Base-by-base conservation (phyloP, 306 rosid species). In the Dicorynia guianensis region DNA sequence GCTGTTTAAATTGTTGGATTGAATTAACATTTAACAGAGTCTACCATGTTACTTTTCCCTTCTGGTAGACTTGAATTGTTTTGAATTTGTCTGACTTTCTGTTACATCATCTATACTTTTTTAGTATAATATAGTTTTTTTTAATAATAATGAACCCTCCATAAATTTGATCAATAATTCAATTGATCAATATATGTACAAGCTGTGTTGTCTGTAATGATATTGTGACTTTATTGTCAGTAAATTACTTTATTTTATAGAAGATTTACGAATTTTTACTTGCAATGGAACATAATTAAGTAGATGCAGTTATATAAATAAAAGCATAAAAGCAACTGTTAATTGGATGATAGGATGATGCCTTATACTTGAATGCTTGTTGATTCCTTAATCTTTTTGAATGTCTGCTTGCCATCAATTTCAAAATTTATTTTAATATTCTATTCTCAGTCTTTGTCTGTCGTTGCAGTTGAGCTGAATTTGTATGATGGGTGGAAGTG, bases 401-500 rank as follows among this genome's bases (percentile, higher is more conserved):
- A 7, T 44, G 59, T 44, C 8, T 57, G 7, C 0, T 0, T 46
- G 66, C 25, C n/a, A 7, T 65, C 25, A n/a, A 56, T 3, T n/a
- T 54, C 14, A 54, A 55, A 42, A 14, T 13, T 11, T 20, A 3
- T 19, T 56, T 35, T 7, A n/a, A 10, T 36, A 62, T 6, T 17
- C 17, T 68, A 5, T 17, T 50, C 2, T 39, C 20, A 25, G 38
- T 39, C n/a, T 46, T 14, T 11, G 12, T 48, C 15, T 25, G 4
- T 52, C 49, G 0, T 57, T 72, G 53, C 67, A 85, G 87, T 35
- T 25, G 25, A 52, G 60, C 63, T 58, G 76, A 81, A 46, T 50
- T 49, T 42, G 5, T 46, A 46, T 3, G 8, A 93, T 93, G 98
- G 96, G 93, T 38, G 97, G 97, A 81, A 81, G 86, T 65, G 75